Base-by-base conservation (phyloP, 768 basidiomycete species). In the Boletus bicolor region DNA sequence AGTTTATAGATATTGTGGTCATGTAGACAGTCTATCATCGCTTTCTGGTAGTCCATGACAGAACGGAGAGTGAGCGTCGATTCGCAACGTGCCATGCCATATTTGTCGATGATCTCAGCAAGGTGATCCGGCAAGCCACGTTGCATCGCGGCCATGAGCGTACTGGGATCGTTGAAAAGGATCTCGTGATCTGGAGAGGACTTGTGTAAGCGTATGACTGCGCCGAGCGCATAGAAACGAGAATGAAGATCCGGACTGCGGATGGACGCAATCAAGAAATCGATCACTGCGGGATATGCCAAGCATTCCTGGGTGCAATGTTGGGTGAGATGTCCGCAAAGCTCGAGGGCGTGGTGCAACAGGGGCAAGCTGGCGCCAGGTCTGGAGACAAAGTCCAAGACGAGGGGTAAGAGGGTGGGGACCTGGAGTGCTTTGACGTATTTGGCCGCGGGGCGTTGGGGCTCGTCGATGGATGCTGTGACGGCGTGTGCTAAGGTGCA, bases 201-300 rank as follows among this genome's bases (percentile, higher is more conserved):
- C 15, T 60, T 65, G 63, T 84, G 77, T 11, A 86, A 69, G 30
- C 81, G 77, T 36, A 85, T 70, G 17, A 87, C 69, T 5, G 75
- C 83, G 4, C 78, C 79, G 5, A 87, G 74, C 14, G 79, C 84
- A 2, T 68, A 68, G 63, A 76, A 79, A 6, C 84, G 80, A 3
- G 70, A 75, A 35, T 76, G 73, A 69, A 84, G 77, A 64, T 86
- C 83, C 35, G 72, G 71, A 67, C 80, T 80, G 42, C 83, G 78
- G 34, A 86, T 67, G 26, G 78, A 78, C 0, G 84, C 80, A 19
- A 84, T 78, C 15, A 87, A 72, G 50, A 83, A 77, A n/a, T 74
- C 72, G 14, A 79, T 67, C 49, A 79, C 69, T 1, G 75, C 65
- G 1, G 79, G 77, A 34, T 76, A 74, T 0, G 72, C 70, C 52